Evolutionary conservation across 2,329 filamentous ascomycete species (phyloP), one percentile per base, ranked within the genome.

Genomic region (Polytolypa hystricis): DNA sequence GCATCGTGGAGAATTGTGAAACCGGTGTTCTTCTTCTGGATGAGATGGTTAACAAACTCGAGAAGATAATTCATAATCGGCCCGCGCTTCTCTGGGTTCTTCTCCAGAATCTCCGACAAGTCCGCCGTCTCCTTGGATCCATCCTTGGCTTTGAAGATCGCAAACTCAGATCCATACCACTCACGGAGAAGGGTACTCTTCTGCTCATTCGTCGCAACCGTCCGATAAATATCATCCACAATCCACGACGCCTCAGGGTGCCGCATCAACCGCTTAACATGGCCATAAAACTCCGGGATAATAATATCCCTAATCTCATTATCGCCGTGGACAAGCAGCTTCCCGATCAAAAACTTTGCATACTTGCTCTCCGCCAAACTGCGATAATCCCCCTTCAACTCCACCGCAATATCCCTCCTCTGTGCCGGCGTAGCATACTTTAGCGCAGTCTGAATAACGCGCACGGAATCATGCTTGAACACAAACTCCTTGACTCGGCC

Each of bases 1-100:
- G 91, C 91, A 53, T 96, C 91, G 60, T 98, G 93, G 14, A 98
- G 74, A 73, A 98, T 93, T 2, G 89, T 96, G 63, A 98, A 96
- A 7, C 85, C 89, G 1, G 85, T 93, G 64, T 91, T 79, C 64
- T 91, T 91, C 74, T 98, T 98, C 63, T 98, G 87, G 32, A 96
- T 74, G 28, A 98, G 73, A 43, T 81, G 77, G 61, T 95, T 94
- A 67, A 93, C 91, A 64, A 94, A 74, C 47, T 84, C 81, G 46
- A 80, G 73, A 37, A 96, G 69, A 54, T 83, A 82, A 55, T 81
- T 81, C 79, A 96, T 83, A 46, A 95, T 87, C 1, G 84, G 77
- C 10, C 74, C 76, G 43, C 85, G 76, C 70, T 96, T 96, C 65
- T 86, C 85, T 1, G 89, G 85, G 34, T 80, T 74, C 35, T 75